Evolutionary conservation across 257 asterid genomes (phyloP).

Genomic region (Nicotiana otophora): DNA sequence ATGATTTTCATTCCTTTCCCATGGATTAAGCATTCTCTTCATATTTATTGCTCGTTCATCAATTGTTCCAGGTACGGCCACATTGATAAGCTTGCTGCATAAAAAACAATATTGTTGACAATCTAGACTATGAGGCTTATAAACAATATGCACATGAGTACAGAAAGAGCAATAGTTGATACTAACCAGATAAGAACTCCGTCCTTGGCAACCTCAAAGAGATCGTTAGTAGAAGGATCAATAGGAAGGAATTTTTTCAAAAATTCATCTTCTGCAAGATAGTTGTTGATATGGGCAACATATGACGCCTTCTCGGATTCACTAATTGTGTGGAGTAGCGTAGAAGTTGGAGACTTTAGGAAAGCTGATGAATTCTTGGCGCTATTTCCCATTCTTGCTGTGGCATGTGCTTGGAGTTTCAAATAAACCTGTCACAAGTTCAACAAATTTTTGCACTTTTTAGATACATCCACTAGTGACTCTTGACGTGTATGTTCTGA

Average conservation of each 20-base stretch:
- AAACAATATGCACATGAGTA: not conserved
- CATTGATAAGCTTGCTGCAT: constrained; percentile 92
- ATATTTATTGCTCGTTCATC: constrained; percentile 95
- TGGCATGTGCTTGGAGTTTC: constrained; percentile 75
- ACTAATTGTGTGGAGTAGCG: constrained; percentile 91
- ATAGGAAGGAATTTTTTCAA: constrained; percentile 70
- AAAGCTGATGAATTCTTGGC: constrained; percentile 90
- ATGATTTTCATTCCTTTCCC: constrained; percentile 99
- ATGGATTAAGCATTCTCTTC: constrained; percentile 80
- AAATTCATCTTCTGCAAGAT: constrained; percentile 74
- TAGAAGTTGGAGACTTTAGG: constrained; percentile 87
- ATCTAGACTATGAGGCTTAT: not conserved
- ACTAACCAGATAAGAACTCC: constrained; percentile 95
- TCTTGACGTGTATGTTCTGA: not conserved
- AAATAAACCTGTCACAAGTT: constrained; percentile 62
- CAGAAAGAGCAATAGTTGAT: constrained; percentile 8
- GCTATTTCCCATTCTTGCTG: constrained; percentile 62
- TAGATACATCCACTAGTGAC: constrained; percentile 10
- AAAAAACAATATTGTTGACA: constrained; percentile 2
- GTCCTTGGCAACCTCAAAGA: constrained; percentile 87
- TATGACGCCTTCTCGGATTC: constrained; percentile 95
- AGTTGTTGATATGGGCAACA: constrained; percentile 90
- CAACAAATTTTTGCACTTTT: constrained; percentile 12
- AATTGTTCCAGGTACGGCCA: constrained; percentile 95
- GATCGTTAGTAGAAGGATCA: constrained; percentile 79